Evolutionary conservation across 2,329 filamentous ascomycete genomes (phyloP).

Genomic region (Grosmannia huntii): DNA sequence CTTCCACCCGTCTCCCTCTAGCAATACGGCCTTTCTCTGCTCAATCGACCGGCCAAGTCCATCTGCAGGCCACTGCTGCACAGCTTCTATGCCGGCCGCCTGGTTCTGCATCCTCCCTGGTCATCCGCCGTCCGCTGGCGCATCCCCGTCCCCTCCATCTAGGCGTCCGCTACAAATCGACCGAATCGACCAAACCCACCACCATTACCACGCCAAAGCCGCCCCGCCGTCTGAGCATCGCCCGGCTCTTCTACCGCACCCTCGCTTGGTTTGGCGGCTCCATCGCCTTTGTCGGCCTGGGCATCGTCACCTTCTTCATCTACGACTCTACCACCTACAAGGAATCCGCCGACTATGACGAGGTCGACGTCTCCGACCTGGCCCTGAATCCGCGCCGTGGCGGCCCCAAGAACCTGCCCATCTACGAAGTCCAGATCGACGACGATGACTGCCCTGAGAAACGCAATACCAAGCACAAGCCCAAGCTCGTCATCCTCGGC

Average conservation of each 20-base stretch:
- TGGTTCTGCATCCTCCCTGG: not conserved
- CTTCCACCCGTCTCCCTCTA: too few relatives aligned
- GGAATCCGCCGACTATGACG: constrained; percentile 50
- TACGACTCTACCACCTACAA: constrained; percentile 91
- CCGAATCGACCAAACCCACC: not conserved
- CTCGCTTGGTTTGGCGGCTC: constrained; percentile 66
- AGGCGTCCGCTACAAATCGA: not conserved
- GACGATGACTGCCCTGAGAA: constrained; percentile 78
- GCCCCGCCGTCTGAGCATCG: constrained; percentile 31
- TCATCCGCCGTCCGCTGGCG: not conserved
- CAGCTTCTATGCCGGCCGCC: not conserved
- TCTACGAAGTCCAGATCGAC: constrained; percentile 76
- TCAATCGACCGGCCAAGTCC: not conserved
- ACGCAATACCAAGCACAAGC: constrained; percentile 68
- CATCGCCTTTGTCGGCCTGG: constrained; percentile 52
- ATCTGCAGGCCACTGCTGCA: not conserved
- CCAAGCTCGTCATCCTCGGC: constrained; percentile 80
- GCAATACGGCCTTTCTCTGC: not conserved
- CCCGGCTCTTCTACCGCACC: constrained; percentile 53
- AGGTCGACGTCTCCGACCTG: constrained; percentile 72
- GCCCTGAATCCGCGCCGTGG: constrained; percentile 71
- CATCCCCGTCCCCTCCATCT: not conserved
- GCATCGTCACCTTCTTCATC: constrained; percentile 74
- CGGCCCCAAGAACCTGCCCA: constrained; percentile 89
- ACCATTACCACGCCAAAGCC: constrained; percentile 14